Evolutionary conservation across 306 rosid genomes (phyloP).

Genomic region (Cucumis sativus): Cucumber_9930_V3 NC_026655.2:21096001-21096500

Average conservation of each 20-base stretch:
- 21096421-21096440: conserved; percentile 8
- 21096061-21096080: not conserved
- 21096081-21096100: not conserved
- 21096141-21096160: not conserved
- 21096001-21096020: not conserved
- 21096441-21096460: not conserved
- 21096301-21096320: not conserved
- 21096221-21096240: not conserved
- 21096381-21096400: not conserved
- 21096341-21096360: not conserved
- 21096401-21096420: not conserved
- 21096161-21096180: not conserved
- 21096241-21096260: not conserved
- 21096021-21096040: not conserved
- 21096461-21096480: not conserved
- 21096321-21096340: not conserved
- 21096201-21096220: not conserved
- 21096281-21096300: not conserved
- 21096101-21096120: not conserved
- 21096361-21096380: not conserved
- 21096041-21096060: not conserved
- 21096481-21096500: not conserved
- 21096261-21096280: not conserved
- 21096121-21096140: not conserved
- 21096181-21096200: not conserved